These are phyloP conservation scores for Raffaelea deltoideospora DNA, from an alignment of 2,329 filamentous ascomycete species.

Conservation along the genomic window DNA sequence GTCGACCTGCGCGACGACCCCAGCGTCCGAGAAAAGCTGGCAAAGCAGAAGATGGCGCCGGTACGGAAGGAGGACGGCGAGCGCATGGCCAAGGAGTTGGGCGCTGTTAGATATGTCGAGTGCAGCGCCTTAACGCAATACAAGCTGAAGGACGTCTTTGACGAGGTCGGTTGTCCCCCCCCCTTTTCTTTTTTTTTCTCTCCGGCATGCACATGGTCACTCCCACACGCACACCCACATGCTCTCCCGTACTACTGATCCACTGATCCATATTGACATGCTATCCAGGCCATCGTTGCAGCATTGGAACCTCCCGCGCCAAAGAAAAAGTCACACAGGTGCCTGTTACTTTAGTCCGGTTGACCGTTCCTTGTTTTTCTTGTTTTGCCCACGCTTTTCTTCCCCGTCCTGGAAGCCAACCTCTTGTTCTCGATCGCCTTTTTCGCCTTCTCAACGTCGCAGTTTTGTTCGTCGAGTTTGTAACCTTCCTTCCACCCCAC, in stretches of 20 bases:
- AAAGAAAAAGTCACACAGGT: conserved; percentile 62
- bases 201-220: too few relatives aligned
- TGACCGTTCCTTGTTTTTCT: conserved; percentile 18
- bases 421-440: neutral
- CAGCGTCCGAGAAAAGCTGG: conserved; percentile 75
- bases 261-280: too few relatives aligned
- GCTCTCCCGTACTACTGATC: too few relatives aligned
- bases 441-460: neutral
- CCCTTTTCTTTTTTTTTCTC: too few relatives aligned
- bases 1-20: conserved; percentile 87
- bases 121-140: conserved; percentile 97
- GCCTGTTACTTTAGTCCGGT: conserved; percentile 45
- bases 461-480: neutral
- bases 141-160: conserved; percentile 98
- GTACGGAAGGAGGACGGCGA: conserved; percentile 89
- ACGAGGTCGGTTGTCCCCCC: conserved; percentile 54
- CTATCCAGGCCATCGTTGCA: conserved; percentile 75
- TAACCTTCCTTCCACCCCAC: too few relatives aligned
- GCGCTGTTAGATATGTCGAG: conserved; percentile 96
- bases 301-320: conserved; percentile 76
- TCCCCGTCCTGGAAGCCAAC: conserved; percentile 11
- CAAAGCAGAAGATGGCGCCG: conserved; percentile 91
- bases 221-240: too few relatives aligned
- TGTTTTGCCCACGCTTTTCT: neutral
- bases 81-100: conserved; percentile 91